Evolutionary conservation across 2,329 filamentous ascomycete genomes (phyloP).

Genomic region (Huntiella moniliformis): DNA sequence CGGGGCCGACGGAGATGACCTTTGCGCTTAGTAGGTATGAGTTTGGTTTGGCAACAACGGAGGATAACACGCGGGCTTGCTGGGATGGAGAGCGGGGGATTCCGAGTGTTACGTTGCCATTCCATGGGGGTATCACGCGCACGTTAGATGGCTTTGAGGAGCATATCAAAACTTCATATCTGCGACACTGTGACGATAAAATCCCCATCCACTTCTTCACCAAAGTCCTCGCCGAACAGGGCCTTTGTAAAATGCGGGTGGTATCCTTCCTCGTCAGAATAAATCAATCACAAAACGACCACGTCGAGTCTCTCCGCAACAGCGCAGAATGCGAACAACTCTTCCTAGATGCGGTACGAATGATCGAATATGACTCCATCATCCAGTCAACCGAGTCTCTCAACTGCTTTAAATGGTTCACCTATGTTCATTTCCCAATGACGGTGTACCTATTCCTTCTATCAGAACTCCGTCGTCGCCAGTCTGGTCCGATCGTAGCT

Average conservation of each 20-base stretch:
- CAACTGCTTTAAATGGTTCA: slow-evolving; percentile 38
- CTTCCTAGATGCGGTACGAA: slow-evolving; percentile 35
- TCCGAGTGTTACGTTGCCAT: slow-evolving; percentile 27
- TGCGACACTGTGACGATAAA: slow-evolving; percentile 36
- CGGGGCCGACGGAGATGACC: slow-evolving; percentile 39
- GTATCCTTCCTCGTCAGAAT: slow-evolving; percentile 33
- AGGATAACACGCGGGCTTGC: slow-evolving; percentile 10
- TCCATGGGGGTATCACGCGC: slow-evolving; percentile 28
- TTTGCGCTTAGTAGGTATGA: slow-evolving; percentile 39
- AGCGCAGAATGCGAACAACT: slow-evolving; percentile 31
- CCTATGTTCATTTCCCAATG: slow-evolving; percentile 39
- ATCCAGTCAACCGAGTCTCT: slow-evolving; percentile 33
- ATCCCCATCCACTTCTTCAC: slow-evolving; percentile 42
- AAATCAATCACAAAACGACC: slow-evolving; percentile 20
- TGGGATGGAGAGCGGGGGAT: slow-evolving; percentile 12
- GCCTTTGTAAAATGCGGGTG: slow-evolving; percentile 37
- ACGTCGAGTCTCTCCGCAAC: slow-evolving; percentile 17
- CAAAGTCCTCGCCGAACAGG: slow-evolving; percentile 35
- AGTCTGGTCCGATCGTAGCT: slow-evolving; percentile 35
- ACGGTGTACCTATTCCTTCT: slow-evolving; percentile 43
- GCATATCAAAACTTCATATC: slow-evolving; percentile 37
- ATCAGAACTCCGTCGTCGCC: slow-evolving; percentile 33
- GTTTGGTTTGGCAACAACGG: slow-evolving; percentile 34
- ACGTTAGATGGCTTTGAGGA: slow-evolving; percentile 34
- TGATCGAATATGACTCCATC: slow-evolving; percentile 40